Conservation (phyloP, 2,329 filamentous ascomycete species). For the Penicillium olsonii region DNA sequence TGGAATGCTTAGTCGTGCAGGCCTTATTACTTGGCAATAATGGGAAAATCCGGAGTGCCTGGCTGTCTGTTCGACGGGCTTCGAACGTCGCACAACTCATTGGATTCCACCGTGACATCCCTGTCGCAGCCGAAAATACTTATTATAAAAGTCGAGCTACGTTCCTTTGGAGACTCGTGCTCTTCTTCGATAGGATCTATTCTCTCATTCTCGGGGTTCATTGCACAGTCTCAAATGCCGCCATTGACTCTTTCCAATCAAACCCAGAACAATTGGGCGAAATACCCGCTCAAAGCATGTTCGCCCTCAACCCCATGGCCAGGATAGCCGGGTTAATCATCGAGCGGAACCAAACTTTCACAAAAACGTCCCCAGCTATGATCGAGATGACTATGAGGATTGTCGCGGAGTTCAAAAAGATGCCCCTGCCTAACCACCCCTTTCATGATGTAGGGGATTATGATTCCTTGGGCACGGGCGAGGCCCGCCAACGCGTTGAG, state of each 20-base stretch:
- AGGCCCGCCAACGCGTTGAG: background rate
- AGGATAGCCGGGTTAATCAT: slow-evolving; percentile 15
- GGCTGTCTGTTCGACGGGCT: slow-evolving; percentile 14
- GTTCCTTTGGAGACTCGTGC: slow-evolving; percentile 8
- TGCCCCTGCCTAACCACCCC: background rate
- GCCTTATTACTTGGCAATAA: slow-evolving; percentile 9
- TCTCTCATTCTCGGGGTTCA: slow-evolving; percentile 13
- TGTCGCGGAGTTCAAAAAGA: slow-evolving; percentile 2
- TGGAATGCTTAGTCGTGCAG: slow-evolving; percentile 14
- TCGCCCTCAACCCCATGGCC: slow-evolving; percentile 4
- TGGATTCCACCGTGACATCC: slow-evolving; percentile 9
- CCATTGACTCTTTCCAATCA: slow-evolving; percentile 4
- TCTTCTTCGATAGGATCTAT: slow-evolving; percentile 9
- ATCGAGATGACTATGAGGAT: slow-evolving; percentile 11
- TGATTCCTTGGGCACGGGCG: background rate
- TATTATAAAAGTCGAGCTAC: background rate
- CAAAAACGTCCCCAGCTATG: slow-evolving; percentile 8
- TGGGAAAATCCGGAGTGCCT: slow-evolving; percentile 14
- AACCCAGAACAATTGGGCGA: background rate
- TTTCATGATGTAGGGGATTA: background rate
- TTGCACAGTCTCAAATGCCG: slow-evolving; percentile 9
- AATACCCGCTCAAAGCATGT: background rate
- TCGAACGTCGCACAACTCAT: slow-evolving; percentile 9
- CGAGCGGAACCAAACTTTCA: slow-evolving; percentile 17
- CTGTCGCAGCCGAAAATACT: background rate